Conservation (phyloP, 257 asterid genomes). For the Solanum pinnatisectum region DNA sequence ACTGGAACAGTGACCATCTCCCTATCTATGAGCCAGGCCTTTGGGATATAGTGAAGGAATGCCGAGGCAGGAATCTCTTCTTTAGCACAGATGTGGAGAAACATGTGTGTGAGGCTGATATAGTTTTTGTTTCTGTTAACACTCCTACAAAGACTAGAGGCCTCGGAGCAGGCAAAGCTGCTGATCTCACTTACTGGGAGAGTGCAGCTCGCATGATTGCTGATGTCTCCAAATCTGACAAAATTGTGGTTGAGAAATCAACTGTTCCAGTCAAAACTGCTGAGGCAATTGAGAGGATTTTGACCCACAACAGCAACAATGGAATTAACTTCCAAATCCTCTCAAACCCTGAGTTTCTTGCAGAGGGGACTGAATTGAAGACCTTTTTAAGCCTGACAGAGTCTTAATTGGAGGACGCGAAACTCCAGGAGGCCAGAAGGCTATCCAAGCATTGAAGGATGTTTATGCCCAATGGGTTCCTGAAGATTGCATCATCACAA, state of each 20-base stretch:
- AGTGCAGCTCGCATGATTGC: conserved; percentile 61
- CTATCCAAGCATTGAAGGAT: too few relatives aligned
- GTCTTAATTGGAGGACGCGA: too few relatives aligned
- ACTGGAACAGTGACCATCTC: not conserved
- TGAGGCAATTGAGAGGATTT: conserved; percentile 48
- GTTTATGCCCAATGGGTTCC: conserved; percentile 3
- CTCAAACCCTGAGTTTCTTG: conserved; percentile 51
- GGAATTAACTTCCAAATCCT: conserved; percentile 45
- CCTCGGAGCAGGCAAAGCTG: conserved; percentile 60
- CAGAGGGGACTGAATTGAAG: too few relatives aligned
- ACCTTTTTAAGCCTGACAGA: too few relatives aligned
- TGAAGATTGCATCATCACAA: not conserved
- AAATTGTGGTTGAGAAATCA: conserved; percentile 50
- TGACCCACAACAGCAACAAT: conserved; percentile 57
- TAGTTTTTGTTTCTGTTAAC: conserved; percentile 47
- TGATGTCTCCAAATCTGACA: conserved; percentile 42
- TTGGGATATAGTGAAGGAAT: conserved; percentile 44
- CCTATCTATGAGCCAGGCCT: conserved; percentile 68
- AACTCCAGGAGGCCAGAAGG: too few relatives aligned
- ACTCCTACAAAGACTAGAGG: conserved; percentile 54
- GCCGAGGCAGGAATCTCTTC: conserved; percentile 56
- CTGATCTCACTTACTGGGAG: conserved; percentile 56
- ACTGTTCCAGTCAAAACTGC: conserved; percentile 57
- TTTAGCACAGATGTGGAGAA: conserved; percentile 50
- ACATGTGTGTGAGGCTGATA: conserved; percentile 41